Percentiles rank a stretch among this genome's conserved stretches.
These are phyloP conservation scores for Termitomyces sp. DNA, from an alignment of 768 basidiomycete genomes.

Conservation along the genomic window DNA sequence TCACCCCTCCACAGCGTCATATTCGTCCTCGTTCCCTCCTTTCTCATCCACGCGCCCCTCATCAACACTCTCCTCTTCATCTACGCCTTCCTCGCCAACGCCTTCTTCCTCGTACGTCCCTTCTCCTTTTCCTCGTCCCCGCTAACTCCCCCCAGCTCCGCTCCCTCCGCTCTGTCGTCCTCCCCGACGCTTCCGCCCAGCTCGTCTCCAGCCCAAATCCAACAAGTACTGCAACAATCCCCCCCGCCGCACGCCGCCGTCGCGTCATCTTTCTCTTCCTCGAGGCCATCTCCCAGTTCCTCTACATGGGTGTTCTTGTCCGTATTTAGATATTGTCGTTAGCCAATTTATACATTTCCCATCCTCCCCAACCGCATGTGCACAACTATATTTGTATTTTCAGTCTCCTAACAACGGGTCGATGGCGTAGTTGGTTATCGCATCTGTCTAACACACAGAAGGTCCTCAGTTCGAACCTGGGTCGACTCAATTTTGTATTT, in stretches of 20 bases:
- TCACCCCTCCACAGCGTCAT: conserved; percentile 57
- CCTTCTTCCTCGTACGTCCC: conserved; percentile 80
- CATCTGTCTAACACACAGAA: conserved; percentile 65
- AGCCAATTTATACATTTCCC: background rate
- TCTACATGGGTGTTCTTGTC: conserved; percentile 84
- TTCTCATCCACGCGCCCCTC: conserved; percentile 56
- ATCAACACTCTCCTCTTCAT: conserved; percentile 69
- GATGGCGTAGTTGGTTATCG: conserved; percentile 83
- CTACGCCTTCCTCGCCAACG: conserved; percentile 86
- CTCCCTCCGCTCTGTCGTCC: conserved; percentile 74
- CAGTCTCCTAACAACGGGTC: conserved; percentile 12
- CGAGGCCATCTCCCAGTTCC: conserved; percentile 74
- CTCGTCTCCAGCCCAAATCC: conserved; percentile 30
- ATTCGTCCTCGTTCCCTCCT: conserved; percentile 63
- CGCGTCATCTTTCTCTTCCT: conserved; percentile 88
- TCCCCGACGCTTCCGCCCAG: conserved; percentile 53
- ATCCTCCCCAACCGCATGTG: too few species aligned
- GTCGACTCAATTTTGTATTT: conserved; percentile 11
- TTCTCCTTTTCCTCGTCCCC: background rate
- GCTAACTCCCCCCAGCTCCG: conserved; percentile 54
- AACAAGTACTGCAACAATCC: conserved; percentile 54
- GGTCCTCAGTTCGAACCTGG: conserved; percentile 18
- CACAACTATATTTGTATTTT: too few species aligned
- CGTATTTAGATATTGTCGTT: conserved; percentile 26
- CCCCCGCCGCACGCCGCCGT: conserved; percentile 71